These are phyloP conservation scores for Russula griseocarnosa DNA, from an alignment of 768 basidiomycete genomes.

Conservation along the genomic window DNA sequence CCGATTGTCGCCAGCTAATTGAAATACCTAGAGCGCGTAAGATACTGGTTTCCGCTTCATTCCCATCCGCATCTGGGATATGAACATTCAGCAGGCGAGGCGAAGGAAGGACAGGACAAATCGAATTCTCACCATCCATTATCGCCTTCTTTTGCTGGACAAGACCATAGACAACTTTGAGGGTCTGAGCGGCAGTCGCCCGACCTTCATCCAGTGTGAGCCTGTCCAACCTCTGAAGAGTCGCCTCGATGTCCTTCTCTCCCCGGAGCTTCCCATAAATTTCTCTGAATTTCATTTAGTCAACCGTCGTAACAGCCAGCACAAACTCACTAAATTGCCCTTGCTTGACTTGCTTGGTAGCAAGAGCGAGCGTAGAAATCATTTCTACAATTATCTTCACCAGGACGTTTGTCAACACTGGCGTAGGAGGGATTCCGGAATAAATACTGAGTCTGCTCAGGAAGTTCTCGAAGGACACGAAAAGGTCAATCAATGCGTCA, in stretches of 20 bases:
- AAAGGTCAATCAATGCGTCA: constrained; percentile 1
- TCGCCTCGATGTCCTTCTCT: too few relatives aligned
- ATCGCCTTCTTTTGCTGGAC: too few relatives aligned
- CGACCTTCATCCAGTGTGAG: too few relatives aligned
- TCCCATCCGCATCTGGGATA: not conserved
- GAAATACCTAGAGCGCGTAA: not conserved
- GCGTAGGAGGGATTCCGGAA: not conserved
- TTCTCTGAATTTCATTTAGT: too few relatives aligned
- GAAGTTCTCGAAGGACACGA: constrained; percentile 6
- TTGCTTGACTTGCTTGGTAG: constrained; percentile 5
- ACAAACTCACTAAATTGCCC: constrained; percentile 1
- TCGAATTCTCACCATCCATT: not conserved
- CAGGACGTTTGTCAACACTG: not conserved
- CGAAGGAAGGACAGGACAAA: not conserved
- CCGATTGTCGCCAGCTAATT: too few relatives aligned
- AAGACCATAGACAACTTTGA: too few relatives aligned
- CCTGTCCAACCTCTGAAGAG: too few relatives aligned
- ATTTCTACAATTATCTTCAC: constrained; percentile 4
- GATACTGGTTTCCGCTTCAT: not conserved
- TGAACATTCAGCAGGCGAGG: not conserved
- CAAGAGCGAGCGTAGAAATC: not conserved
- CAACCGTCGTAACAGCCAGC: too few relatives aligned
- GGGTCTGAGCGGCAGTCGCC: too few relatives aligned
- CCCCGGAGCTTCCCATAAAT: too few relatives aligned
- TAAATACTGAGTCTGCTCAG: constrained; percentile 2